A percentile compares a stretch with the other conserved stretches of the same genome.
Conservation (phyloP, 202 grass and related monocot genomes). For the Bolboschoenoplectus hybrid region DNA sequence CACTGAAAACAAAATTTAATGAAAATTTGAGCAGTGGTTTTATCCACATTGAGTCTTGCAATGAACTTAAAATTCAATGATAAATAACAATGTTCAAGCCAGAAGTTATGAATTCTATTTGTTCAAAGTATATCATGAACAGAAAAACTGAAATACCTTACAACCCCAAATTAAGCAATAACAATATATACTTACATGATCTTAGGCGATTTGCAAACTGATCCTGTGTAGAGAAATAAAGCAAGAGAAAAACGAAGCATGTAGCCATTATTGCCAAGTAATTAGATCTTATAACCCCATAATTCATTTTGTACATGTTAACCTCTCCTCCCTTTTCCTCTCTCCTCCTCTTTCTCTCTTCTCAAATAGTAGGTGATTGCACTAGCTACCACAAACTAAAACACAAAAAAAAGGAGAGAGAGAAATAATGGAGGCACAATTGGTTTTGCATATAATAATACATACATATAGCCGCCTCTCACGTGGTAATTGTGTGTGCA, state of each 20-base stretch:
- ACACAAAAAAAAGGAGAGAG: background rate
- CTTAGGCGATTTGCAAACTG: constrained; percentile 15
- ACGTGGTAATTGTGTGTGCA: constrained; percentile 6
- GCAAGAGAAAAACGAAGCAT: constrained; percentile 30
- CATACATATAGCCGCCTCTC: background rate
- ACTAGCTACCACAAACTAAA: background rate
- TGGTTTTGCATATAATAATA: background rate
- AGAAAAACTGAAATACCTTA: background rate
- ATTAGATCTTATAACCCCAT: constrained; percentile 30
- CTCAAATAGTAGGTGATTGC: background rate
- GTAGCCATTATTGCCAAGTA: constrained; percentile 24
- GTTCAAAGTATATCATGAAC: background rate
- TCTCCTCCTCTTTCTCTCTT: background rate
- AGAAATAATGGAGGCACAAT: background rate
- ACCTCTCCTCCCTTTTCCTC: background rate
- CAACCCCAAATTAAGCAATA: background rate
- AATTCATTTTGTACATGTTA: constrained; percentile 2
- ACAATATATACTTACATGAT: constrained; percentile 31
- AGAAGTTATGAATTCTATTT: background rate
- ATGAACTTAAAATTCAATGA: too few species aligned
- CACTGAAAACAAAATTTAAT: background rate
- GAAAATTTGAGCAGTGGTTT: background rate
- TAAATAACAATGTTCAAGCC: too few species aligned
- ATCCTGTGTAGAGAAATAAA: constrained; percentile 35
- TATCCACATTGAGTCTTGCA: too few species aligned